Evolutionary conservation across 192 early-diverging fungal species (phyloP).

Genomic region (Umbelopsis ramanniana): DNA sequence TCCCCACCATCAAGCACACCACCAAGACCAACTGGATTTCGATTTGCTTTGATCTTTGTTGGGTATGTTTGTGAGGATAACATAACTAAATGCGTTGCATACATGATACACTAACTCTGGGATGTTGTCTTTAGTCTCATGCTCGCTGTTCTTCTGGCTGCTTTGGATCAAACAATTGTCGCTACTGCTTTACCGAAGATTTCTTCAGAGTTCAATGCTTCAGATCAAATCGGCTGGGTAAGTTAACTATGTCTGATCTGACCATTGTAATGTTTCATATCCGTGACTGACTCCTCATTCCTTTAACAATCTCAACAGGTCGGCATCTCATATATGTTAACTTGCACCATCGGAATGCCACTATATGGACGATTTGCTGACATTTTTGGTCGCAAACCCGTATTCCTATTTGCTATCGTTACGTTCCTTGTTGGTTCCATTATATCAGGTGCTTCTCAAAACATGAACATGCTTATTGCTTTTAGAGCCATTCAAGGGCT

Average conservation of each 20-base stretch:
- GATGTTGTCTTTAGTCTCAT: conserved; percentile 48
- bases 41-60: conserved; percentile 23
- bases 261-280: no score
- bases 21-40: background rate
- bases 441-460: conserved; percentile 62
- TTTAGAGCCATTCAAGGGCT: conserved; percentile 74
- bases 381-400: conserved; percentile 75
- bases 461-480: conserved; percentile 63
- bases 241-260: background rate
- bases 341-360: conserved; percentile 72
- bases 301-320: conserved; percentile 55
- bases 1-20: background rate
- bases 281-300: no score
- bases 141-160: conserved; percentile 70
- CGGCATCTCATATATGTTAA: conserved; percentile 68
- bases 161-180: conserved; percentile 84
- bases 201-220: conserved; percentile 66
- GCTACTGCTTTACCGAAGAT: conserved; percentile 76
- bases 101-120: background rate
- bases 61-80: conserved; percentile 9
- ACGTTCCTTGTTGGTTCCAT: conserved; percentile 71
- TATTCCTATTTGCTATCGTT: conserved; percentile 64
- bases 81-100: background rate
- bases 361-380: conserved; percentile 76
- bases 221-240: conserved; percentile 80